Evolutionary conservation across 768 basidiomycete species (phyloP).

Genomic region (Russula foetens): DNA sequence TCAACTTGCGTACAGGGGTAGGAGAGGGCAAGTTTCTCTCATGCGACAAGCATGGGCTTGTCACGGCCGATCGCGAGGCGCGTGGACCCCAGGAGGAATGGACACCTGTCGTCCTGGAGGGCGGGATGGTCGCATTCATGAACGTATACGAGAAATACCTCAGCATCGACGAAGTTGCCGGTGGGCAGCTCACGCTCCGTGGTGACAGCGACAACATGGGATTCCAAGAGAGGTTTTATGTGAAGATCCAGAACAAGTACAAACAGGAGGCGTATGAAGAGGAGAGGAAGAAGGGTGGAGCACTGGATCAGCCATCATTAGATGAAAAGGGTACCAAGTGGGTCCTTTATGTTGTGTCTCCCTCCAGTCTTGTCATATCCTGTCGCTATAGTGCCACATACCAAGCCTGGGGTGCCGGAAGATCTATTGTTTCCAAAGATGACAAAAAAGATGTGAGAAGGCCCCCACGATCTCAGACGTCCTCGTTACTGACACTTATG

Average conservation of each 20-base stretch:
- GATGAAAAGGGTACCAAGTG: conserved; percentile 75
- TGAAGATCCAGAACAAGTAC: conserved; percentile 86
- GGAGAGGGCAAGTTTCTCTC: conserved; percentile 88
- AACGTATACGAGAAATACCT: conserved; percentile 88
- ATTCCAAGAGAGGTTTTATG: conserved; percentile 79
- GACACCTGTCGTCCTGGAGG: conserved; percentile 74
- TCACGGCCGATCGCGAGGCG: conserved; percentile 80
- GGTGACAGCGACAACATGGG: conserved; percentile 84
- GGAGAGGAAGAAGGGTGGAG: conserved; percentile 42
- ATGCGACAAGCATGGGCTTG: conserved; percentile 77
- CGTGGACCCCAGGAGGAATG: conserved; percentile 93
- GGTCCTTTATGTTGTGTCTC: conserved; percentile 25
- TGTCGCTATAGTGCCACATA: conserved; percentile 45
- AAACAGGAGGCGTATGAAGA: conserved; percentile 68
- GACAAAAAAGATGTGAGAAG: conserved; percentile 65
- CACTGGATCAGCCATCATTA: conserved; percentile 29
- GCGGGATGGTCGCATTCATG: conserved; percentile 83
- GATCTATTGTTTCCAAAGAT: conserved; percentile 54
- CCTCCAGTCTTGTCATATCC: neutral
- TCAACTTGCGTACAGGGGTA: conserved; percentile 82
- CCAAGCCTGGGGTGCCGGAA: conserved; percentile 82
- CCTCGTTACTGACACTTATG: conserved; percentile 9
- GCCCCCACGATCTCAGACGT: neutral
- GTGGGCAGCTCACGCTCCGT: conserved; percentile 66
- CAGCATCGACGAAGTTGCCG: conserved; percentile 77